Evolutionary conservation across 2,329 filamentous ascomycete genomes (phyloP).

Genomic region (Cladosporium velox): DNA sequence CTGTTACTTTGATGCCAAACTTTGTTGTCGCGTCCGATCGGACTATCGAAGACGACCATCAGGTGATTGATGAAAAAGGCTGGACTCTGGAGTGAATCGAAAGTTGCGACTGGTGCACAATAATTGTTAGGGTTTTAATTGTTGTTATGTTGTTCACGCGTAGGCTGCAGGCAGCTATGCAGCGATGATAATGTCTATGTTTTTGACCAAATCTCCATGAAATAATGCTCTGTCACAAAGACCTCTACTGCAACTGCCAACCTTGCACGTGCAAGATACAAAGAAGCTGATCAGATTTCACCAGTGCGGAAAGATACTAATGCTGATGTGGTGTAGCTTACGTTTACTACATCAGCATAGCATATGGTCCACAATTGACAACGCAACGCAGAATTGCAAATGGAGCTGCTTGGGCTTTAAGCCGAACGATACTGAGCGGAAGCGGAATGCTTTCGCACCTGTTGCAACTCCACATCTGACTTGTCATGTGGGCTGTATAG

Average conservation of each 20-base stretch:
- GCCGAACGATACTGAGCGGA: not conserved
- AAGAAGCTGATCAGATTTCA: not conserved
- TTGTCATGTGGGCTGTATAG: not conserved
- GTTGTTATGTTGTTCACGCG: not conserved
- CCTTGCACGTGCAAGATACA: not conserved
- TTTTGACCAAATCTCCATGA: not conserved
- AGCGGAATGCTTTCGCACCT: not conserved
- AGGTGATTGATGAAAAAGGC: not conserved
- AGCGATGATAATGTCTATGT: not conserved
- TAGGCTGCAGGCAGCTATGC: constrained; percentile 4
- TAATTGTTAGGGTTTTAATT: not conserved
- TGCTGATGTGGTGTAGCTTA: not conserved
- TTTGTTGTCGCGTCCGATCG: not conserved
- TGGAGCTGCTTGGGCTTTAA: not conserved
- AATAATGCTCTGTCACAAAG: not conserved
- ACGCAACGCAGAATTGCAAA: not conserved
- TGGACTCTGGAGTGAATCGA: not conserved
- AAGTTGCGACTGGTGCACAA: not conserved
- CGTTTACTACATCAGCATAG: not conserved
- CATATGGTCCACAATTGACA: not conserved
- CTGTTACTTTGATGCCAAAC: not conserved
- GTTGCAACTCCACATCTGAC: not conserved
- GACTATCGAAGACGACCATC: not conserved
- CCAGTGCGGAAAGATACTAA: not conserved
- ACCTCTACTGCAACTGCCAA: not conserved